Base-by-base conservation (phyloP, 2,329 filamentous ascomycete genomes). In the Aspergillus sp. region DNA sequence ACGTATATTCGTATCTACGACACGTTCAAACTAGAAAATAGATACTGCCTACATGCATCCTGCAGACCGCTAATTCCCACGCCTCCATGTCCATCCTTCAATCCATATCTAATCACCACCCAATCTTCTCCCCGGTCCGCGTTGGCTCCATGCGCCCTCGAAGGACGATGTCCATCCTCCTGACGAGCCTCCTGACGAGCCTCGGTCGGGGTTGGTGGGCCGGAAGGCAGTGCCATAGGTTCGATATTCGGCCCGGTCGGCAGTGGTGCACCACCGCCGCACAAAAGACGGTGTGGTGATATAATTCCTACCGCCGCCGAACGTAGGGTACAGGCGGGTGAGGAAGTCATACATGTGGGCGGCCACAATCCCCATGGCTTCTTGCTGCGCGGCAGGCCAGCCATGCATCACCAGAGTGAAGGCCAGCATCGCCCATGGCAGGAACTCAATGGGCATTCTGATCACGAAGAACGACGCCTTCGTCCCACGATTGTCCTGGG, bases 291-390 rank as follows among this genome's bases (percentile, higher is more conserved):
- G 94, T 0, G 91, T 94, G 13, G 80, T 77, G 33, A 96, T 78
- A 45, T 87, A 79, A 65, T 92, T 95, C 47, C 77, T 79, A 0
- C 94, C 94, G 51, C 89, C 89, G 30, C 91, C 93, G 66, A 94
- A 94, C 50, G 89, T 84, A 4, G 94, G 94, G 79, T 91, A 97
- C 40, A 96, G 80, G 45, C 89, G 83, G 2, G 89, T 90, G 46
- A 96, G 72, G 66, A 97, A 99, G 68, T 97, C 89, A 72, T 90
- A 95, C 17, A 94, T 65, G 69, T 99, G 94, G 4, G 92, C 92
- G 11, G 92, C 89, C 41, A 95, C 59, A 10, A 99, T 79, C n/a
- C 94, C 94, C 32, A 83, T 89, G 4, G 84, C 71, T 65, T 95
- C 85, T 3, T 85, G 64, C 51, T 88, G 66, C 10, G 88, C 80